Evolutionary conservation across 495 filamentous ascomycete species (phyloP), one percentile per base, ranked within the genome.

Genomic region (Aspergillus leporis): DNA sequence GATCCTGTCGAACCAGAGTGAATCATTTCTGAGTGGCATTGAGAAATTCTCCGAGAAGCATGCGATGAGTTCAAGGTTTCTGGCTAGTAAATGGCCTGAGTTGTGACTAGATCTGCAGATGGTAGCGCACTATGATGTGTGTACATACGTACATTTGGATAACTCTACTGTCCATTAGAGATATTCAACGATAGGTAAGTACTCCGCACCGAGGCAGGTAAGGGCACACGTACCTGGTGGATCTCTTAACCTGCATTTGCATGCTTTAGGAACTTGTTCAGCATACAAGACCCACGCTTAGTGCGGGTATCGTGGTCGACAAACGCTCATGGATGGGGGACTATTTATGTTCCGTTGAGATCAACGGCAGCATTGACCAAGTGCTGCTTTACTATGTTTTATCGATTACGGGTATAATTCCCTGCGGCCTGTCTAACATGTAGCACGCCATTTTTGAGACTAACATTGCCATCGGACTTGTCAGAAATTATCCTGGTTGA

Each of bases 1-100:
- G 58, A 60, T 60, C 58, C 57, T 31, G 49, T 28, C 18, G 51
- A 21, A 32, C 5, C 28, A 16, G 40, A 30, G 32, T 30, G 36
- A 23, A 22, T 23, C 36, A 53, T 28, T 28, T 28, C 3, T 28
- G 25, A 28, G 22, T 18, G 40, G 28, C 40, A 43, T 6, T 7
- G 16, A 18, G 40, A 43, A 60, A 60, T 50, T 60, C 45, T 60
- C 58, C 58, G 58, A 60, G 32, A 3, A 14, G 10, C 32, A 8
- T 36, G 32, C 8, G 32, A 5, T 36, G 32, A 14, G 32, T 10
- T 36, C 32, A 5, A 32, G 30, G 32, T 36, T 36, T 36, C 32
- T 5, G 8, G 13, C 32, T 14, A 36, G 32, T 10, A 4, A 8
- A 14, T 36, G 32, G 32, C 13, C 32, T 36, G 32, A 36, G 32